These are phyloP conservation scores for Fusarium nodosum DNA, from an alignment of 2,329 filamentous ascomycete genomes.

Conservation along the genomic window DNA sequence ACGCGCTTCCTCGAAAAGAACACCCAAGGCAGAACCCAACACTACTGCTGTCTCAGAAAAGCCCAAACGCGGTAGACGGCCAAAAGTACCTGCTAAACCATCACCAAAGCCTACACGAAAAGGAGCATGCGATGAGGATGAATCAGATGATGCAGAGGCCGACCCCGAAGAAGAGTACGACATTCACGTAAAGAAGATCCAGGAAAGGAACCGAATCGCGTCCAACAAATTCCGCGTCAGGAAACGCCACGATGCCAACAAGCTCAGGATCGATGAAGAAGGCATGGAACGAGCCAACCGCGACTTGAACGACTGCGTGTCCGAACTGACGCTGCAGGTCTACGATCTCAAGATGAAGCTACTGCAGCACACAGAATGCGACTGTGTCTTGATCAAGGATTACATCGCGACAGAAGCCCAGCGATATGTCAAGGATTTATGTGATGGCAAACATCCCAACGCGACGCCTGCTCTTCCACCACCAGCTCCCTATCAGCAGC, in stretches of 20 bases:
- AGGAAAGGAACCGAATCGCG: conserved; percentile 45
- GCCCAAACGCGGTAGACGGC: not conserved
- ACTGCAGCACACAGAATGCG: conserved; percentile 44
- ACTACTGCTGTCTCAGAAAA: not conserved
- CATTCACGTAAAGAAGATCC: not conserved
- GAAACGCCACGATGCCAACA: conserved; percentile 37
- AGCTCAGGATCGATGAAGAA: conserved; percentile 35
- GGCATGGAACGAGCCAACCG: conserved; percentile 37
- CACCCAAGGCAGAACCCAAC: fast-evolving
- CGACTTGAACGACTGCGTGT: conserved; percentile 22
- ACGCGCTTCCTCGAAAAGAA: not conserved
- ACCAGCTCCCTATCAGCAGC: not conserved
- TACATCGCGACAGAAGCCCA: conserved; percentile 43
- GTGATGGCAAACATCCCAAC: not conserved
- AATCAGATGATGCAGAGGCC: not conserved
- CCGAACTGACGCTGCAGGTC: conserved; percentile 36
- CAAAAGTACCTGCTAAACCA: not conserved
- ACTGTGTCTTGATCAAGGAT: conserved; percentile 43
- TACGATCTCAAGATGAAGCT: conserved; percentile 46
- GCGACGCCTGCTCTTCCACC: not conserved
- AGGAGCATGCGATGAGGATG: not conserved
- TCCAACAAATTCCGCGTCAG: conserved; percentile 47
- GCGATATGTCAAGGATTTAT: conserved; percentile 24
- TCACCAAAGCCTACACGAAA: not conserved
- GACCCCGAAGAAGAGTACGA: not conserved